Evolutionary conservation across 345 rosid species (phyloP).

Genomic region (Conringia planisiliqua): DNA sequence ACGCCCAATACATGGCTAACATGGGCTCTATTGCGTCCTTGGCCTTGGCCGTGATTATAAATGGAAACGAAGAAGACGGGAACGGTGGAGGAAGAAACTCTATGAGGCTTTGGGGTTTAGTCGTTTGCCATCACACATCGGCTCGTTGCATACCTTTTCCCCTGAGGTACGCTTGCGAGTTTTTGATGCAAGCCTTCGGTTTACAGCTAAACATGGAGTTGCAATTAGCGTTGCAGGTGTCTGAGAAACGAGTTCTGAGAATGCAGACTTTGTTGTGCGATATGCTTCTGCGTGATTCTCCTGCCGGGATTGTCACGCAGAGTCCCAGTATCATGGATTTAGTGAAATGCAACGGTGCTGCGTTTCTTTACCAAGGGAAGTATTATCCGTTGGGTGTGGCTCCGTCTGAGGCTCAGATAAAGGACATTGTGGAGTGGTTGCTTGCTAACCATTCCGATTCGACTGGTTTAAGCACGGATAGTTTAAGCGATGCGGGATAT

Average conservation of each 20-base stretch:
- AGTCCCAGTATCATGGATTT: slow-evolving; percentile 93
- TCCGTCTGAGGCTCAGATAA: slow-evolving; percentile 79
- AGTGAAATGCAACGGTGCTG: slow-evolving; percentile 93
- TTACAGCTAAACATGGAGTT: slow-evolving; percentile 94
- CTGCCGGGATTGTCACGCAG: slow-evolving; percentile 81
- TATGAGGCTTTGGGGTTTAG: slow-evolving; percentile 92
- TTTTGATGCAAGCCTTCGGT: slow-evolving; percentile 95
- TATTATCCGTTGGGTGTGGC: slow-evolving; percentile 74
- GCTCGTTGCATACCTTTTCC: slow-evolving; percentile 85
- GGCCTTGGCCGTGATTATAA: slow-evolving; percentile 86
- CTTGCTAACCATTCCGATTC: slow-evolving; percentile 75
- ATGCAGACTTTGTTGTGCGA: slow-evolving; percentile 95
- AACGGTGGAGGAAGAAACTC: slow-evolving; percentile 51
- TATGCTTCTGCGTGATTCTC: slow-evolving; percentile 97
- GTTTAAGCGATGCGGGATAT: slow-evolving; percentile 88
- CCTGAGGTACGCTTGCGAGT: slow-evolving; percentile 96
- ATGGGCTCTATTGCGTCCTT: slow-evolving; percentile 90
- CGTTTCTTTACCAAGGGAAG: slow-evolving; percentile 74
- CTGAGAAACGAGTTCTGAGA: slow-evolving; percentile 78
- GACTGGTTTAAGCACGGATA: slow-evolving; percentile 90
- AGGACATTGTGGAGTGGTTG: slow-evolving; percentile 84
- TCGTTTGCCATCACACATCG: slow-evolving; percentile 95
- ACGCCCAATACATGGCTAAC: slow-evolving; percentile 90
- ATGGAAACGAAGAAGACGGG: slow-evolving; percentile 74
- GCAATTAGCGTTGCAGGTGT: slow-evolving; percentile 81